These are phyloP conservation scores for Mychonastes homosphaera DNA, from an alignment of 139 green algal species.

Conservation along the genomic window DNA sequence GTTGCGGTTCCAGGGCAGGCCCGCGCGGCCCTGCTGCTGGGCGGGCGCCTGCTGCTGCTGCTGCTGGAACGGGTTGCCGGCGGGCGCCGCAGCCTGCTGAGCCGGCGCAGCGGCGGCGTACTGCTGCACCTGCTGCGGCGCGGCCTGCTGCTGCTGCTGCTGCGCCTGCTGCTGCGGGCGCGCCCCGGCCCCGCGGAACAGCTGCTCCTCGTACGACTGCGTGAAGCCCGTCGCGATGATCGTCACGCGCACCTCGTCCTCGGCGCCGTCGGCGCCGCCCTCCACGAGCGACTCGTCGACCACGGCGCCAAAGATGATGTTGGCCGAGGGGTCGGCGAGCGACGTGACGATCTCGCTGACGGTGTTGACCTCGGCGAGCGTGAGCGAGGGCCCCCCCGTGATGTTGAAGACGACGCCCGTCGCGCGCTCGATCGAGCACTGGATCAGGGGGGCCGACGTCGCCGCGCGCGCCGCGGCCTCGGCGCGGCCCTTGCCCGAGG, in stretches of 20 bases:
- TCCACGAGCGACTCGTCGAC: slow-evolving; percentile 7
- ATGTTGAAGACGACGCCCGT: slow-evolving; percentile 71
- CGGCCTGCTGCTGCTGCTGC: neutral
- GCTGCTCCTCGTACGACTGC: slow-evolving; percentile 54
- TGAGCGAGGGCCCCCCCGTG: slow-evolving; percentile 86
- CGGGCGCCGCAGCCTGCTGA: too few species aligned
- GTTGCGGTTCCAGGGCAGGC: neutral
- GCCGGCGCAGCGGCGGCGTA: neutral
- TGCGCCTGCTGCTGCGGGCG: neutral
- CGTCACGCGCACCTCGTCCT: slow-evolving; percentile 60
- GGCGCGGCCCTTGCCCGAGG: slow-evolving; percentile 49
- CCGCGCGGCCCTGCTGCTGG: neutral
- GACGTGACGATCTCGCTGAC: slow-evolving; percentile 84
- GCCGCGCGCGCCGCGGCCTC: slow-evolving; percentile 64
- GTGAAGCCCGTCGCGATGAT: slow-evolving; percentile 86
- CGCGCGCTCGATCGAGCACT: slow-evolving; percentile 83
- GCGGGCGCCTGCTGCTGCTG: neutral
- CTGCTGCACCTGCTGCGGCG: neutral
- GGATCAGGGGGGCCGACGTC: slow-evolving; percentile 85
- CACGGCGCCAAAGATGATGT: slow-evolving; percentile 96
- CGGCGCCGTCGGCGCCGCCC: neutral
- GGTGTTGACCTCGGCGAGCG: slow-evolving; percentile 81
- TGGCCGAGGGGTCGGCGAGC: slow-evolving; percentile 82
- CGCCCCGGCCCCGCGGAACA: slow-evolving; percentile 31
- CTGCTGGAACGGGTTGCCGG: too few species aligned